Conservation (phyloP, 2,329 filamentous ascomycete species). For the Aspergillus fumigatiaffinis region DNA sequence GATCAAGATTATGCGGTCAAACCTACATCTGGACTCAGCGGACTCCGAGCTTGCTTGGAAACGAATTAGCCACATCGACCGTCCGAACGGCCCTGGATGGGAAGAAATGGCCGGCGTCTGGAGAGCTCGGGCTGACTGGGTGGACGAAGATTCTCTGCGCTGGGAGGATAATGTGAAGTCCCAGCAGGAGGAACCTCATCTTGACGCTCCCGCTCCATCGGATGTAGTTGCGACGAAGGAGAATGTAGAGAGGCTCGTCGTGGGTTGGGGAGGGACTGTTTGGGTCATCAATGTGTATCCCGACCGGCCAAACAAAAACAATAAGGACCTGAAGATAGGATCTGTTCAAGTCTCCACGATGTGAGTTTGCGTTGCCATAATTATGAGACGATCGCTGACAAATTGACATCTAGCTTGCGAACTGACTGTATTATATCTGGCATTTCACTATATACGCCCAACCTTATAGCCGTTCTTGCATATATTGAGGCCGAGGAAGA, state of each 20-base stretch:
- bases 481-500: conserved; percentile 70
- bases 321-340: conserved; percentile 67
- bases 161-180: conserved; percentile 55
- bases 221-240: conserved; percentile 41
- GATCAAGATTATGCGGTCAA: conserved; percentile 95
- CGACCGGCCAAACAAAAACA: conserved; percentile 63
- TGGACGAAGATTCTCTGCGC: conserved; percentile 78
- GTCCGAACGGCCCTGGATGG: conserved; percentile 82
- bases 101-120: conserved; percentile 95
- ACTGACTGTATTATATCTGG: conserved; percentile 98
- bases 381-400: conserved; percentile 21
- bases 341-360: conserved; percentile 89
- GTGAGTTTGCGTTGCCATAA: conserved; percentile 51
- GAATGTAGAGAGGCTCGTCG: conserved; percentile 69
- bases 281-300: conserved; percentile 93
- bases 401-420: conserved; percentile 61
- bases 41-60: conserved; percentile 89
- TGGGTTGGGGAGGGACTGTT: conserved; percentile 93
- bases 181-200: conserved; percentile 22
- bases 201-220: conserved; percentile 39
- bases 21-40: conserved; percentile 70
- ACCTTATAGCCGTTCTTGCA: conserved; percentile 82
- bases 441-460: conserved; percentile 92
- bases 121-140: conserved; percentile 90
- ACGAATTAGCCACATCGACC: conserved; percentile 84